Conservation (phyloP, 306 rosid species). For the Sindora glabra region DNA sequence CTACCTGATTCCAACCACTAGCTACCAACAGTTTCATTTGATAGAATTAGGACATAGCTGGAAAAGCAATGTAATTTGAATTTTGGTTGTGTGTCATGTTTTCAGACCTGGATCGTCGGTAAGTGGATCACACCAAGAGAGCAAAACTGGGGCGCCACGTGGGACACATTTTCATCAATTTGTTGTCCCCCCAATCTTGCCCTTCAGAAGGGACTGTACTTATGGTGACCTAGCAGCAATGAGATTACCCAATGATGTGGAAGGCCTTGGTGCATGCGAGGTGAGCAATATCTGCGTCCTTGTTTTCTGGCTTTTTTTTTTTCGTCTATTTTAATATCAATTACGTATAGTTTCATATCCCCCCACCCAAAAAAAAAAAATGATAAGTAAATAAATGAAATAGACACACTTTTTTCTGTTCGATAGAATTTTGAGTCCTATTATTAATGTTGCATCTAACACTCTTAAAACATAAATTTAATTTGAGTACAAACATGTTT, state of each 20-base stretch:
- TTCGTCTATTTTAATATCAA: too few relatives aligned
- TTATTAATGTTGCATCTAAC: too few relatives aligned
- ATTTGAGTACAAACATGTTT: too few relatives aligned
- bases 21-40: background rate
- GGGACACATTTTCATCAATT: conserved; percentile 95
- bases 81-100: background rate
- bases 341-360: too few relatives aligned
- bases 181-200: conserved; percentile 84
- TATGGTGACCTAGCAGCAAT: conserved; percentile 97
- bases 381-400: too few relatives aligned
- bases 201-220: conserved; percentile 82
- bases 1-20: too few relatives aligned
- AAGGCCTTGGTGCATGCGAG: conserved; percentile 89
- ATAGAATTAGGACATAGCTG: background rate
- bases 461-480: too few relatives aligned
- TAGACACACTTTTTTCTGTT: too few relatives aligned
- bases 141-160: conserved; percentile 87
- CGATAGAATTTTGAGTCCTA: too few relatives aligned
- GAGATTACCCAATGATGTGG: conserved; percentile 73
- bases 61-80: background rate
- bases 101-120: conserved; percentile 91
- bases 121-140: conserved; percentile 92
- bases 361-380: too few relatives aligned
- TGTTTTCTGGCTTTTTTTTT: background rate
- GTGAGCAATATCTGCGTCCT: conserved; percentile 15